Conservation (phyloP, 139 green algal species). For the Chlorella sp. region DNA sequence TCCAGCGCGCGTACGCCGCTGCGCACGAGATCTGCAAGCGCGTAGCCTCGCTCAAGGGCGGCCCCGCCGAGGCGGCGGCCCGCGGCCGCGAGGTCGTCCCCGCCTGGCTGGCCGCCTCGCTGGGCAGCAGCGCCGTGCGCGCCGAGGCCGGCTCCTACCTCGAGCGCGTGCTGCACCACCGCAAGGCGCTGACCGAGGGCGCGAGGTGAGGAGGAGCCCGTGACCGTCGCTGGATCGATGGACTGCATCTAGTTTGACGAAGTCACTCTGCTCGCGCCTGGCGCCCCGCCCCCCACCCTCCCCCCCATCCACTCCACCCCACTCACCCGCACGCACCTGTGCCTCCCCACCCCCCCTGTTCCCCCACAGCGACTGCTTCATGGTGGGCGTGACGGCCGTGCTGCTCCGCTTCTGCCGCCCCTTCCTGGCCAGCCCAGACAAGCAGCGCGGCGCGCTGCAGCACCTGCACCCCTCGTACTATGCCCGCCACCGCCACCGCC, state of each 20-base stretch:
- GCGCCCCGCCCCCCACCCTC: no score
- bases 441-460: constrained; percentile 28
- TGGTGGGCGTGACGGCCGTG: constrained; percentile 26
- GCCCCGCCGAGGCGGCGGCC: neutral
- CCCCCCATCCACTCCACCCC: no score
- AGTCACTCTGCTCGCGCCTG: no score
- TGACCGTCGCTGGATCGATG: neutral
- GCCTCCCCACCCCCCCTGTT: no score
- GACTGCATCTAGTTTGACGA: neutral
- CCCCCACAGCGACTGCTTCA: constrained; percentile 40
- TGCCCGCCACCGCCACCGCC: neutral
- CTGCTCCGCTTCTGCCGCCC: constrained; percentile 46
- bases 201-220: neutral
- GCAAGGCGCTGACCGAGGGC: constrained; percentile 8
- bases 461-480: constrained; percentile 43
- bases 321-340: no score
- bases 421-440: constrained; percentile 35
- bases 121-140: constrained; percentile 4
- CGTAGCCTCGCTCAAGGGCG: constrained; percentile 4
- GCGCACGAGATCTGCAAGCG: constrained; percentile 25
- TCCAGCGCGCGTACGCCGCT: neutral
- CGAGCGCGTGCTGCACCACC: constrained; percentile 16
- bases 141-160: constrained; percentile 27
- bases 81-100: constrained; percentile 21
- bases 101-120: constrained; percentile 29